Evolutionary conservation across 495 filamentous ascomycete genomes (phyloP).

Genomic region (Trypethelium eluteriae): DNA sequence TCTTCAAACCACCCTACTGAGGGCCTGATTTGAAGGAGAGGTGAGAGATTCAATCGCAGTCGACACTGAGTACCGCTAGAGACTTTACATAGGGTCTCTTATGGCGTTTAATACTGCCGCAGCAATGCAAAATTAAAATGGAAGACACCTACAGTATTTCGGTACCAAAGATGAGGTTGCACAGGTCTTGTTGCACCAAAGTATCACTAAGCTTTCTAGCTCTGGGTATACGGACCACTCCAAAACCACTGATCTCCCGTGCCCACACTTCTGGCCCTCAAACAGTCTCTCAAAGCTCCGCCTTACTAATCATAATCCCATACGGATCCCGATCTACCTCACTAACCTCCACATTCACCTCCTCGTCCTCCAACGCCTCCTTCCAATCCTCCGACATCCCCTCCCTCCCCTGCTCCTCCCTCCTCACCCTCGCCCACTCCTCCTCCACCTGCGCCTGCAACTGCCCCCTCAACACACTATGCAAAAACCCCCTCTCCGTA

Average conservation of each 20-base stretch:
- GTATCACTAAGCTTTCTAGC: no score
- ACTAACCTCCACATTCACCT: constrained; percentile 63
- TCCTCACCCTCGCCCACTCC: constrained; percentile 45
- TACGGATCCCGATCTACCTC: constrained; percentile 73
- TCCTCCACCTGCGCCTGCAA: constrained; percentile 49
- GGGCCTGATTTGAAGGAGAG: no score
- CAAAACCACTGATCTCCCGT: background rate
- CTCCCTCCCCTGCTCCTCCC: constrained; percentile 35
- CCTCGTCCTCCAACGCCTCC: constrained; percentile 44
- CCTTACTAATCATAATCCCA: constrained; percentile 53
- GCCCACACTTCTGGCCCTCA: background rate
- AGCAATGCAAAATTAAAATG: no score
- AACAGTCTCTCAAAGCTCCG: constrained; percentile 17
- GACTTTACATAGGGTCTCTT: no score
- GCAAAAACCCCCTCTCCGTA: constrained; percentile 74
- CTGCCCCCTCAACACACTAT: constrained; percentile 57
- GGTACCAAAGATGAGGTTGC: no score
- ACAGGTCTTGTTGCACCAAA: no score
- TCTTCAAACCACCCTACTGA: no score
- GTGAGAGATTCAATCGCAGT: no score
- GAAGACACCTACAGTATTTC: no score
- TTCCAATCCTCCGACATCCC: constrained; percentile 35
- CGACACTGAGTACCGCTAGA: no score
- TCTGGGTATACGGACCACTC: background rate
- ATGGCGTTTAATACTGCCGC: no score